phyloP scores from a whole-genome alignment of 164 flowering plant species.

The Litsea cubeba region DNA sequence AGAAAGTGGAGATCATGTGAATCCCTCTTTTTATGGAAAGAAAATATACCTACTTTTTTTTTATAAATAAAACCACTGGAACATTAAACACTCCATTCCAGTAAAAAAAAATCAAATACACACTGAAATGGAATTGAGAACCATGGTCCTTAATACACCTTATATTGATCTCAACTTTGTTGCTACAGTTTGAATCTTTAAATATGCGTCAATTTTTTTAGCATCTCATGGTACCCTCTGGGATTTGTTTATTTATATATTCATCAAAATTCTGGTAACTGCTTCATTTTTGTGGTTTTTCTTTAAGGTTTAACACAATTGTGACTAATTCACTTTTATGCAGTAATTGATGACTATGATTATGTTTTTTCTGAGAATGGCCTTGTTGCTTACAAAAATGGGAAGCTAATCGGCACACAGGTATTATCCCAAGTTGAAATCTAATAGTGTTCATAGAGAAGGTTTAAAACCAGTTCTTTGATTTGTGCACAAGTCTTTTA shows the following conservation, averaged over 20 bases:
- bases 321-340: constrained; percentile 13
- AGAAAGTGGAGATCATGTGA: background rate
- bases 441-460: background rate
- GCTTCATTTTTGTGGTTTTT: background rate
- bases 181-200: background rate
- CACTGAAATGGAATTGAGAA: background rate
- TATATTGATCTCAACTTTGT: background rate
- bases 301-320: background rate
- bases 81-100: background rate
- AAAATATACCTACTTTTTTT: no score
- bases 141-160: background rate
- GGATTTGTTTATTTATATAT: background rate
- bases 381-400: constrained; percentile 87
- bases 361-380: constrained; percentile 96
- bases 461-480: background rate
- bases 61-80: background rate
- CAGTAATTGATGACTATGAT: constrained; percentile 83
- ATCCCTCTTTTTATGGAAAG: background rate
- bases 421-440: constrained; percentile 27
- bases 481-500: background rate
- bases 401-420: constrained; percentile 74
- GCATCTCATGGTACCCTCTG: background rate
- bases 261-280: background rate
- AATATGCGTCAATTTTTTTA: background rate
- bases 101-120: background rate